A percentile compares a stretch with the other conserved stretches of the same genome.
These are phyloP conservation scores for Exophiala sideris DNA, from an alignment of 2,329 filamentous ascomycete genomes.

Conservation along the genomic window DNA sequence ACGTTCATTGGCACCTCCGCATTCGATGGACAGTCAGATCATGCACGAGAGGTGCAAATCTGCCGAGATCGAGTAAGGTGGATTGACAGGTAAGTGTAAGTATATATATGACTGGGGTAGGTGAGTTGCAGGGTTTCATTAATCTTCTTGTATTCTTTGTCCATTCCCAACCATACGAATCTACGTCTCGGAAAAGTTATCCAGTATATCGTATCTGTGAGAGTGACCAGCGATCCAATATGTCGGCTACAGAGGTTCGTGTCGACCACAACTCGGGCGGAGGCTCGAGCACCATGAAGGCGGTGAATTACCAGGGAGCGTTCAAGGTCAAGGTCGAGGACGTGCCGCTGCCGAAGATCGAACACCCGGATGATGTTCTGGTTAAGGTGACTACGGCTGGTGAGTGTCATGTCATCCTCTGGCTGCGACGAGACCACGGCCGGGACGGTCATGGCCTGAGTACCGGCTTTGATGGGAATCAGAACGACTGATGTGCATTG, in stretches of 20 bases:
- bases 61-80: not conserved
- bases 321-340: constrained; percentile 63
- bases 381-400: constrained; percentile 63
- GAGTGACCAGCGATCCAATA: not conserved
- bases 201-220: no score
- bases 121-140: no score
- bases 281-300: constrained; percentile 52
- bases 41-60: not conserved
- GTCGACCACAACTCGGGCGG: not conserved
- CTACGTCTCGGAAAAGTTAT: no score
- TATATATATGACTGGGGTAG: not conserved
- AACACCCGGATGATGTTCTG: constrained; percentile 63
- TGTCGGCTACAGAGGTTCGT: constrained; percentile 20
- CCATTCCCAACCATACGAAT: no score
- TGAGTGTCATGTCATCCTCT: constrained; percentile 21
- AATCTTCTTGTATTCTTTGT: no score
- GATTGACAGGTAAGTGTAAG: not conserved
- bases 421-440: not conserved
- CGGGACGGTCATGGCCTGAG: constrained; percentile 7
- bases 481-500: not conserved
- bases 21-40: not conserved
- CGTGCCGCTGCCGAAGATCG: constrained; percentile 55
- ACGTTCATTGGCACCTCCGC: not conserved
- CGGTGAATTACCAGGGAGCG: constrained; percentile 60
- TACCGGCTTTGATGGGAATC: not conserved